phyloP scores from a whole-genome alignment of 306 rosid species.

The Castanospermum australe region DNA sequence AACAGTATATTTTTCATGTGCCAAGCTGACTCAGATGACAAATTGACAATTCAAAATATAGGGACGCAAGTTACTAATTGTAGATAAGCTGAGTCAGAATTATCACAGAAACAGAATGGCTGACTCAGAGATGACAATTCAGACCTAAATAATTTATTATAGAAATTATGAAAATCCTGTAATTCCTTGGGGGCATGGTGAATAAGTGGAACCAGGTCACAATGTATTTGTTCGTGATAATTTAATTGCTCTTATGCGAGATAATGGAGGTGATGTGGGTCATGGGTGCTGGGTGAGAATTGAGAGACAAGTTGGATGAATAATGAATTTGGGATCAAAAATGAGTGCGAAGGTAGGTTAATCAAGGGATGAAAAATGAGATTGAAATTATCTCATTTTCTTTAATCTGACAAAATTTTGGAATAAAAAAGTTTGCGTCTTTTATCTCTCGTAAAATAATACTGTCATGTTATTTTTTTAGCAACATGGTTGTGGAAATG shows the following conservation, averaged over 20 bases:
- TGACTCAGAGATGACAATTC: background rate
- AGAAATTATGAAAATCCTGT: background rate
- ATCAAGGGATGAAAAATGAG: background rate
- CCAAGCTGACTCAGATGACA: background rate
- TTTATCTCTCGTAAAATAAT: no score
- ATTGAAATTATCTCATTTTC: no score
- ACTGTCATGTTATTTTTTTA: no score
- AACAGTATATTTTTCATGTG: background rate
- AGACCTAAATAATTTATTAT: background rate
- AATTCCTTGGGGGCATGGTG: background rate
- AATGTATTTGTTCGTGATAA: no score
- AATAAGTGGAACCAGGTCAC: background rate
- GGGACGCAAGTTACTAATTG: background rate
- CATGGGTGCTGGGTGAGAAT: no score
- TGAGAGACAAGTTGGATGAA: no score
- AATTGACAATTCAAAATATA: background rate
- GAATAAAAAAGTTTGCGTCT: no score
- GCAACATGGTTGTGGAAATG: no score
- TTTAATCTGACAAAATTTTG: no score
- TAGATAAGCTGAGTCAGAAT: conserved; percentile 11
- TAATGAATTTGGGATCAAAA: no score
- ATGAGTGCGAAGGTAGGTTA: background rate
- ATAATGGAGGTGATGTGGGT: no score
- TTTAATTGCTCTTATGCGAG: no score
- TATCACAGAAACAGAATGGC: background rate